These are phyloP conservation scores for Aspergillus tanneri DNA, from an alignment of 2,329 filamentous ascomycete genomes.

Conservation along the genomic window DNA sequence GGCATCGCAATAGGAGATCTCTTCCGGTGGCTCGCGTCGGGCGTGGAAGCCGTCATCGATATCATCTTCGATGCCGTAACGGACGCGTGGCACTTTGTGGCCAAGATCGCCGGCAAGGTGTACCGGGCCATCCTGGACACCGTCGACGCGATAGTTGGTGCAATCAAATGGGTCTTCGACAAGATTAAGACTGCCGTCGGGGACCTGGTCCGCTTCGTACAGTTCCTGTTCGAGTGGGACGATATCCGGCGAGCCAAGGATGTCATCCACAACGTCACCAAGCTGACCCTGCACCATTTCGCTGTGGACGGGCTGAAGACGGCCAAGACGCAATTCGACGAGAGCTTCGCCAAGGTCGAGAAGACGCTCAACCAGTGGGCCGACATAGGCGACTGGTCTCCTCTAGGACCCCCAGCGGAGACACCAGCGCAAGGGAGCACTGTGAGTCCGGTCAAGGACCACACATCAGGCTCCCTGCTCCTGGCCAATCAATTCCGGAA, in stretches of 20 bases:
- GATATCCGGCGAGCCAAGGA: constrained; percentile 17
- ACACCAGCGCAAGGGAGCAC: background rate
- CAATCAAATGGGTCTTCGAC: constrained; percentile 10
- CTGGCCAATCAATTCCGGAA: constrained; percentile 7
- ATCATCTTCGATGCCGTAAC: background rate
- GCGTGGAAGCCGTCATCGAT: background rate
- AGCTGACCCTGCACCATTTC: constrained; percentile 4
- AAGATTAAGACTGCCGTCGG: constrained; percentile 9
- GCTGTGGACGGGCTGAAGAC: background rate
- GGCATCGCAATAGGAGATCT: constrained; percentile 6
- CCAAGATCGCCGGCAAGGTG: constrained; percentile 5
- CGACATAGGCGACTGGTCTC: constrained; percentile 2
- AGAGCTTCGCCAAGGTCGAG: background rate
- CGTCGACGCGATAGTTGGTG: constrained; percentile 12
- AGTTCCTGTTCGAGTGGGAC: constrained; percentile 18
- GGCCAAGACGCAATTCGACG: background rate
- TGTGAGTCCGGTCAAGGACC: background rate
- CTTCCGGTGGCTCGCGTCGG: constrained; percentile 2
- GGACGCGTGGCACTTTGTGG: constrained; percentile 5
- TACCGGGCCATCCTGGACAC: constrained; percentile 17
- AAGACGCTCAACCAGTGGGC: constrained; percentile 3
- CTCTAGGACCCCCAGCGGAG: background rate
- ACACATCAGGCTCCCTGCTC: constrained; percentile 5
- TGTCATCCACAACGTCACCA: constrained; percentile 13
- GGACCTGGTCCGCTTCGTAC: constrained; percentile 8